Percentiles rank a stretch among this genome's conserved stretches.
phyloP scores from a whole-genome alignment of 1,139 yeast genomes.

The Hemisphaericaspora subhashii region DNA sequence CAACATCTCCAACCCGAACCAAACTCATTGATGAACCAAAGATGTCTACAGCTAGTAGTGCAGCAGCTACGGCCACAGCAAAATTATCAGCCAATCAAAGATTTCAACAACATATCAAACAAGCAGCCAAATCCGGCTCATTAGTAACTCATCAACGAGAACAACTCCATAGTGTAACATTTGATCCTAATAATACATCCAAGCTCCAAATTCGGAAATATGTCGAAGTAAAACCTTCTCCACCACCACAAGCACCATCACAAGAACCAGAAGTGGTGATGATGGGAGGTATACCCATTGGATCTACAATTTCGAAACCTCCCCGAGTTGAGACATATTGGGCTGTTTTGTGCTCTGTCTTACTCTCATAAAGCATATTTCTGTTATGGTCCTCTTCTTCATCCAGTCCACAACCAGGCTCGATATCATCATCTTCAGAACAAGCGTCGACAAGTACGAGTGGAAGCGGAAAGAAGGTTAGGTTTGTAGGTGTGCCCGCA shows the following conservation, averaged over 20 bases:
- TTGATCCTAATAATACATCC: constrained; percentile 43
- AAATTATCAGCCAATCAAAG: constrained; percentile 41
- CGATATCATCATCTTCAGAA: constrained; percentile 1
- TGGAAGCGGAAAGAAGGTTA: constrained; percentile 38
- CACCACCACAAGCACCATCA: constrained; percentile 9
- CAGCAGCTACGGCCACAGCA: constrained; percentile 1
- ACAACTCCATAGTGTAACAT: constrained; percentile 34
- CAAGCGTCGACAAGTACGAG: constrained; percentile 4
- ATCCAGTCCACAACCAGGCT: background rate
- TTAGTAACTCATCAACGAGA: constrained; percentile 44
- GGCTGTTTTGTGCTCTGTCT: no score
- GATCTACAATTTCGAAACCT: background rate
- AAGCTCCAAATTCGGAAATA: constrained; percentile 26
- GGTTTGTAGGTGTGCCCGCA: constrained; percentile 54
- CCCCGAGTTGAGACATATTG: no score
- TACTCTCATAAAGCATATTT: no score
- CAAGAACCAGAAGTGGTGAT: constrained; percentile 3
- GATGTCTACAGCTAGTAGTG: constrained; percentile 14
- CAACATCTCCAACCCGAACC: constrained; percentile 8
- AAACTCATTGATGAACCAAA: no score
- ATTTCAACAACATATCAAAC: constrained; percentile 40
- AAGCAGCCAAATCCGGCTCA: constrained; percentile 41
- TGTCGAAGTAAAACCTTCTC: constrained; percentile 16
- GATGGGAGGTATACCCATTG: constrained; percentile 5
- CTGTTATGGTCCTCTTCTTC: no score